Base-by-base conservation (phyloP, 2,329 filamentous ascomycete species). In the Fusarium drepaniforme region DNA sequence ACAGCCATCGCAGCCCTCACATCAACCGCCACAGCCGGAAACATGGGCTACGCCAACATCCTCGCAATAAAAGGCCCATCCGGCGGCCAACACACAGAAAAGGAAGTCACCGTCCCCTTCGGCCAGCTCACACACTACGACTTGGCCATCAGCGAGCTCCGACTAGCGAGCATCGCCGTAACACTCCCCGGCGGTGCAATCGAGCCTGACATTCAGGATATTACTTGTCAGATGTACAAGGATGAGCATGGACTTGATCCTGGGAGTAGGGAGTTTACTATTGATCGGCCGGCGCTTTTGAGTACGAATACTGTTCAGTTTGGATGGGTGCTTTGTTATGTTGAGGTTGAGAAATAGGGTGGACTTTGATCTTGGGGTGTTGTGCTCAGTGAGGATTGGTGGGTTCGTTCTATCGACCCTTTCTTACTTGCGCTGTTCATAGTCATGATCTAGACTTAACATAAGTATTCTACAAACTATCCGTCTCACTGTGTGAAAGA, bases 241-340 rank as follows among this genome's bases (percentile, higher is more conserved):
- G 74, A 76, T 37, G 25, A 71, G 23, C 68, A 66, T 16, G 74
- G 70, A 3, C 30, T 69, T 16, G 64, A 70, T 44, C 66, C 46
- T 9, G 70, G 70, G 8, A 76, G 74, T 23, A 59, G 66, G 12
- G 25, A 30, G 25, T 76, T 75, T 64, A 73, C 38, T 9, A 61
- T 21, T 49, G 30, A n/a, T 9, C 4, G 56, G 2, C 30, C 60
- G 2, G 74, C 74, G 5, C 33, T 58, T 2, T 58, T 76, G 44
- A 71, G 64, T 66, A 75, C 72, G 25, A 71, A 76, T 66, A 23
- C 63, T 13, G 72, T 75, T 8, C n/a, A 57, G 4, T 75, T 76
- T 58, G 74, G 74, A 0, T 76, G 72, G 72, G 70, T 76, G 13
- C 30, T 76, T 35, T 76, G 74, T 37, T 75, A 71, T 42, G 59